Evolutionary conservation across 2,329 filamentous ascomycete genomes (phyloP), one percentile per base, ranked within the genome.

Genomic region (Hymenoscyphus fraxineus): DNA sequence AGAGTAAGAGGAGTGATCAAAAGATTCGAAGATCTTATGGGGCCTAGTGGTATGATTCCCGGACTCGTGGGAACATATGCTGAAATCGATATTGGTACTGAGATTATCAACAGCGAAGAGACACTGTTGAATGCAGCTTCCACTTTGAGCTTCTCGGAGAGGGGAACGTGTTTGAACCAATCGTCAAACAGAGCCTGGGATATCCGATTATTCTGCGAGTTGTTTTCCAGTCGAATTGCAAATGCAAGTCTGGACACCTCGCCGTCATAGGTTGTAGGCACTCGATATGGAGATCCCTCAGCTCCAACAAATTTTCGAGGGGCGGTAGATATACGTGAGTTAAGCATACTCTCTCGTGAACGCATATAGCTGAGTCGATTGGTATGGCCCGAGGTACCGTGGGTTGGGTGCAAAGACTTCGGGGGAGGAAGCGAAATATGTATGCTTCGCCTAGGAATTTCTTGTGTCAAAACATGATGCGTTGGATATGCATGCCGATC

Each of bases 81-180:
- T 16, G 31, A 61, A 13, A 61, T 38, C n/a, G 56, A 60, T 19
- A 64, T 15, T 32, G 62, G 62, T 13, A 64, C 32, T 19, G 63
- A 64, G 15, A 64, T 47, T 6, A 64, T 62, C 32, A 64, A 51
- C 1, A 64, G 58, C 4, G 63, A 56, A 38, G 63, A 61, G 39
- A 47, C 19, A 22, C 59, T 56, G 9, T 47, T 27, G 44, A 64
- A 64, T 10, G 47, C 58, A 40, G 63, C 63, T 59, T 65, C 63
- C 16, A 62, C 56, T 40, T 62, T 62, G 9, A 65, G 27, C 35
- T 59, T 39, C 19, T 54, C 58, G 2, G n/a, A 38, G n/a, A 38
- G 27, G 16, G 63, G 59, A 13, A 60, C 55, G 32, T 27, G 10
- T 9, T 38, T 57, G 27, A 57, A 19, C 54, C 54, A 57, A 15